Evolutionary conservation across 768 basidiomycete species (phyloP).

Genomic region (Lentinus tigrinus): DNA sequence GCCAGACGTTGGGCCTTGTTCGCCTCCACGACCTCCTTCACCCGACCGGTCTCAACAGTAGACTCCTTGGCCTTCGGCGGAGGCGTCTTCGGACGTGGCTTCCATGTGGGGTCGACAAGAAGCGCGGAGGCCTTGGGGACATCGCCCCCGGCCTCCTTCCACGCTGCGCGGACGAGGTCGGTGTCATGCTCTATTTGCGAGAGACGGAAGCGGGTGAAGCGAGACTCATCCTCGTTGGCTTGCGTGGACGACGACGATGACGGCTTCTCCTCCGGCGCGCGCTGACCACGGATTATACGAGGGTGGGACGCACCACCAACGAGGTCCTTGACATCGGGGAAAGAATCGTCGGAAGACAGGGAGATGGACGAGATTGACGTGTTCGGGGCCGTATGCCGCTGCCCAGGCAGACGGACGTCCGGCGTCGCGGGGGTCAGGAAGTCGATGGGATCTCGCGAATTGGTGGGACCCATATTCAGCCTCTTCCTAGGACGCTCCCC

Average conservation of each 20-base stretch:
- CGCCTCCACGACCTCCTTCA: slow-evolving; percentile 74
- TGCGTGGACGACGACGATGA: slow-evolving; percentile 14
- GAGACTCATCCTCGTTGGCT: slow-evolving; percentile 25
- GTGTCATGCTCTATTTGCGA: slow-evolving; percentile 52
- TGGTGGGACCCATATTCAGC: slow-evolving; percentile 50
- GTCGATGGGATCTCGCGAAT: slow-evolving; percentile 35
- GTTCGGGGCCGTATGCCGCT: slow-evolving; percentile 42
- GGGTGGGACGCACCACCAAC: slow-evolving; percentile 45
- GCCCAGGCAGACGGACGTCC: slow-evolving; percentile 51
- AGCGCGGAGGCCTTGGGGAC: slow-evolving; percentile 58
- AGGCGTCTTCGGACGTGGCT: slow-evolving; percentile 27
- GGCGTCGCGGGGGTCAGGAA: slow-evolving; percentile 54
- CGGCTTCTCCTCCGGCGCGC: slow-evolving; percentile 11
- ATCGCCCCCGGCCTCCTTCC: slow-evolving; percentile 61
- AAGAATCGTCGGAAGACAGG: slow-evolving; percentile 68
- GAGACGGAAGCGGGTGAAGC: slow-evolving; percentile 59
- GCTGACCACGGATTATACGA: slow-evolving; percentile 56
- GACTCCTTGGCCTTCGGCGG: slow-evolving; percentile 22
- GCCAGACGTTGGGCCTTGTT: slow-evolving; percentile 63
- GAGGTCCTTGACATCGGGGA: slow-evolving; percentile 46
- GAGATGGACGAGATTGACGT: slow-evolving; percentile 44
- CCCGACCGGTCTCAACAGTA: slow-evolving; percentile 48
- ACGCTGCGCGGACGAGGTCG: slow-evolving; percentile 58
- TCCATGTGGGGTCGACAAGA: slow-evolving; percentile 58
- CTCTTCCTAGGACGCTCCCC: slow-evolving; percentile 74